Conservation (phyloP, 2,329 filamentous ascomycete species). For the Mycosphaerella sp. region DNA sequence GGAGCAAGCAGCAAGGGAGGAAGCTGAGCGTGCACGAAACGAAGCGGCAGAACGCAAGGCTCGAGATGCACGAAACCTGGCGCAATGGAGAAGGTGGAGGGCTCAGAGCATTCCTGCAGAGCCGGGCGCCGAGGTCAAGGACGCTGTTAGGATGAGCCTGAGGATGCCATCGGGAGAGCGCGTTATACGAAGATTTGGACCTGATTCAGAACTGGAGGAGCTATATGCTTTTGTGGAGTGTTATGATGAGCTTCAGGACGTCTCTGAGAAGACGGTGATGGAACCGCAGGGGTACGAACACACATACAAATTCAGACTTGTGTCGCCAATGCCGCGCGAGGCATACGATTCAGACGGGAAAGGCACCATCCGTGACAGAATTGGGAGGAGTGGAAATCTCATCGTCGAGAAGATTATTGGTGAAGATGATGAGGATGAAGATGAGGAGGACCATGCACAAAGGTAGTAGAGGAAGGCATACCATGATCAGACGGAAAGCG, state of each 20-base stretch:
- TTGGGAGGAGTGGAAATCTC: slow-evolving; percentile 79
- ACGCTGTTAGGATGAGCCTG: slow-evolving; percentile 64
- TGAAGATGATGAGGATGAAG: slow-evolving; percentile 51
- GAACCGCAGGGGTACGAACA: slow-evolving; percentile 66
- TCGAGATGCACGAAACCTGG: slow-evolving; percentile 48
- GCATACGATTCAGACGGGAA: slow-evolving; percentile 66
- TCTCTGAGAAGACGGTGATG: slow-evolving; percentile 35
- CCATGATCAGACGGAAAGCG: too few relatives aligned
- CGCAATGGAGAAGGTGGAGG: slow-evolving; percentile 78
- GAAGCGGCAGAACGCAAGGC: slow-evolving; percentile 58
- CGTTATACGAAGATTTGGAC: slow-evolving; percentile 68
- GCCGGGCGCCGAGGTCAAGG: slow-evolving; percentile 57
- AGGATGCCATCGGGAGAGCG: slow-evolving; percentile 62
- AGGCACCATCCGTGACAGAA: slow-evolving; percentile 61
- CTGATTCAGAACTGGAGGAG: slow-evolving; percentile 70
- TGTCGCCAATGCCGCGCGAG: slow-evolving; percentile 75
- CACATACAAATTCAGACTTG: slow-evolving; percentile 76
- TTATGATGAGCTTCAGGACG: slow-evolving; percentile 56
- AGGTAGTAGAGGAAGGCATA: not conserved
- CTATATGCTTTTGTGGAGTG: slow-evolving; percentile 96
- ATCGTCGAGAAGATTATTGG: slow-evolving; percentile 69
- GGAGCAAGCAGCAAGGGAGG: slow-evolving; percentile 59
- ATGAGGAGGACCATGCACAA: slow-evolving; percentile 27
- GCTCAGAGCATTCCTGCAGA: slow-evolving; percentile 61
- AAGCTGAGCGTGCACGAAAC: slow-evolving; percentile 60